Evolutionary conservation across 148 eudicot species (phyloP).

Genomic region (Rhododendron mucronatum): DNA sequence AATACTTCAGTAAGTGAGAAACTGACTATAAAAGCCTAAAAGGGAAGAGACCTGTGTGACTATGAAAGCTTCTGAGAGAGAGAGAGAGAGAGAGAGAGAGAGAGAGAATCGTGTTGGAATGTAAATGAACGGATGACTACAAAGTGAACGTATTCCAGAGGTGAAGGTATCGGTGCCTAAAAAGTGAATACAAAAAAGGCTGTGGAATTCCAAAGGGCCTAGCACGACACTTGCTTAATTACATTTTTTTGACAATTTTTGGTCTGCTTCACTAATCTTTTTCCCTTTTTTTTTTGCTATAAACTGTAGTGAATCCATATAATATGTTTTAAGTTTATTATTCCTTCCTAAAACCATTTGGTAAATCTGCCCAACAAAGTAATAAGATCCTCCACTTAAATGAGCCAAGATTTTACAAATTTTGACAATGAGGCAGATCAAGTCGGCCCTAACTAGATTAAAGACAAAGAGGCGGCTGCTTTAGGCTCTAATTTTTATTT

Average conservation of each 20-base stretch:
- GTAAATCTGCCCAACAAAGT: not conserved
- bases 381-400: not conserved
- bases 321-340: not conserved
- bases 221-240: not conserved
- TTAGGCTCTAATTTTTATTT: no score
- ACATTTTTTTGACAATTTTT: not conserved
- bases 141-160: not conserved
- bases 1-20: not conserved
- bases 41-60: not conserved
- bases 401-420: not conserved
- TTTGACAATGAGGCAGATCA: not conserved
- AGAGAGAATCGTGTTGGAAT: not conserved
- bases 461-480: no score
- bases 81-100: not conserved
- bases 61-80: not conserved
- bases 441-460: no score
- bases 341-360: not conserved
- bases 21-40: not conserved
- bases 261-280: not conserved
- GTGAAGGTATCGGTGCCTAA: not conserved
- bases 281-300: not conserved
- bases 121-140: not conserved
- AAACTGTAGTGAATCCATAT: not conserved
- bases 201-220: not conserved
- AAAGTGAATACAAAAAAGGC: not conserved